A percentile compares a stretch with the other conserved stretches of the same genome.
phyloP scores from a whole-genome alignment of 2,329 filamentous ascomycete genomes.

The Acrocalymma vagum region DNA sequence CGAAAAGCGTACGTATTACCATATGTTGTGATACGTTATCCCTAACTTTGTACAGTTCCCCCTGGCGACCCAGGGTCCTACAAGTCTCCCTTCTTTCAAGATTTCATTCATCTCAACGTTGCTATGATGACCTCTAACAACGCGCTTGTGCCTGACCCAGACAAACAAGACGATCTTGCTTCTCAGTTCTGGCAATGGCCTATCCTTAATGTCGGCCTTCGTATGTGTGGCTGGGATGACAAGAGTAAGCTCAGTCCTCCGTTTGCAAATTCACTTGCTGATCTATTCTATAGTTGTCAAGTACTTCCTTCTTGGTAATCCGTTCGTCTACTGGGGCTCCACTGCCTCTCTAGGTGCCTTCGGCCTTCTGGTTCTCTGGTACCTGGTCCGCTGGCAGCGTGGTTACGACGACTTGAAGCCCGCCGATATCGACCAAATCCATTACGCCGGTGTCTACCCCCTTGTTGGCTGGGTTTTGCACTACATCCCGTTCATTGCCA shows the following conservation, averaged over 20 bases:
- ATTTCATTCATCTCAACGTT: constrained; percentile 97
- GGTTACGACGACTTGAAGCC: constrained; percentile 85
- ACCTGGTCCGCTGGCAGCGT: constrained; percentile 93
- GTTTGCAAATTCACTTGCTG: not conserved
- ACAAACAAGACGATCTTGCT: constrained; percentile 98
- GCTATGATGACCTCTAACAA: constrained; percentile 99
- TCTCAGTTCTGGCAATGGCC: constrained; percentile 99
- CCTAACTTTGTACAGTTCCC: constrained; percentile 70
- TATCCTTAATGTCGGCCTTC: constrained; percentile 89
- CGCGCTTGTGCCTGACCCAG: constrained; percentile 93
- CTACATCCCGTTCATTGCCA: constrained; percentile 93
- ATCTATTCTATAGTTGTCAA: constrained; percentile 69
- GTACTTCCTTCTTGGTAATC: constrained; percentile 98
- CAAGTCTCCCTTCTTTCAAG: constrained; percentile 95
- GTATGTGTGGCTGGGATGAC: constrained; percentile 99
- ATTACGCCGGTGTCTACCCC: constrained; percentile 92
- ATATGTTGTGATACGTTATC: constrained; percentile 1
- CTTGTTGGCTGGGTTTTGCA: constrained; percentile 94
- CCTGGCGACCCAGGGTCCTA: constrained; percentile 89
- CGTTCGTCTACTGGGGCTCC: constrained; percentile 93
- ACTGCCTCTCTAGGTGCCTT: constrained; percentile 81
- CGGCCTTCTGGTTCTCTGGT: constrained; percentile 78
- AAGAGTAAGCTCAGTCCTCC: constrained; percentile 62
- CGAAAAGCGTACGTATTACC: constrained; percentile 77
- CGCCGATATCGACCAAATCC: constrained; percentile 88